phyloP scores from a whole-genome alignment of 2,329 filamentous ascomycete genomes.

The Fusarium algeriense region DNA sequence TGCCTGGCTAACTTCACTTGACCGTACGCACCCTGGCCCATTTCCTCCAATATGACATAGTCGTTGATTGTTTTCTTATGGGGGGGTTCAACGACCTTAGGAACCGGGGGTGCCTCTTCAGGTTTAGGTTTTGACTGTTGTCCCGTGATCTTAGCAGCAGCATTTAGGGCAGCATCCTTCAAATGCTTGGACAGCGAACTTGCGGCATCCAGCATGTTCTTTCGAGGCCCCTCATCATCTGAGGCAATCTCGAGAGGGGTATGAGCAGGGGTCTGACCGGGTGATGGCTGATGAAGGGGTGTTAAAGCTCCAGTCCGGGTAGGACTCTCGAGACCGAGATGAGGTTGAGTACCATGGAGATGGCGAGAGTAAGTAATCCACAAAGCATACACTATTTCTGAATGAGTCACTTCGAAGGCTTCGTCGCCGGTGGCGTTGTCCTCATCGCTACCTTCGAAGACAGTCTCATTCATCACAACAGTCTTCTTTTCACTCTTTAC shows the following conservation, averaged over 20 bases:
- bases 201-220: slow-evolving; percentile 56
- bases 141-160: slow-evolving; percentile 66
- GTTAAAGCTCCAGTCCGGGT: slow-evolving; percentile 74
- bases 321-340: slow-evolving; percentile 71
- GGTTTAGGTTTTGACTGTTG: slow-evolving; percentile 52
- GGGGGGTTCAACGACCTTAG: slow-evolving; percentile 54
- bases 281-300: slow-evolving; percentile 82
- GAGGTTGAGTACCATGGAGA: slow-evolving; percentile 79
- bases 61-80: slow-evolving; percentile 88
- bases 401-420: slow-evolving; percentile 64
- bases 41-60: slow-evolving; percentile 94
- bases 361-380: slow-evolving; percentile 98
- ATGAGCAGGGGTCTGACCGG: slow-evolving; percentile 74
- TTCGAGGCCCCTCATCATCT: slow-evolving; percentile 62
- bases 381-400: slow-evolving; percentile 90
- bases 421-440: slow-evolving; percentile 60
- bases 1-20: slow-evolving; percentile 95
- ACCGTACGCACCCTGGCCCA: slow-evolving; percentile 98
- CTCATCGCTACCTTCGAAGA: slow-evolving; percentile 71
- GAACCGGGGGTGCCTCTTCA: slow-evolving; percentile 50
- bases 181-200: slow-evolving; percentile 67
- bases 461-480: slow-evolving; percentile 70
- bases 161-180: slow-evolving; percentile 67
- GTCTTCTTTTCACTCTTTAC: slow-evolving; percentile 85
- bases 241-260: slow-evolving; percentile 69